These are phyloP conservation scores for Xylariaceae sp. DNA, from an alignment of 2,329 filamentous ascomycete species.

Conservation along the genomic window DNA sequence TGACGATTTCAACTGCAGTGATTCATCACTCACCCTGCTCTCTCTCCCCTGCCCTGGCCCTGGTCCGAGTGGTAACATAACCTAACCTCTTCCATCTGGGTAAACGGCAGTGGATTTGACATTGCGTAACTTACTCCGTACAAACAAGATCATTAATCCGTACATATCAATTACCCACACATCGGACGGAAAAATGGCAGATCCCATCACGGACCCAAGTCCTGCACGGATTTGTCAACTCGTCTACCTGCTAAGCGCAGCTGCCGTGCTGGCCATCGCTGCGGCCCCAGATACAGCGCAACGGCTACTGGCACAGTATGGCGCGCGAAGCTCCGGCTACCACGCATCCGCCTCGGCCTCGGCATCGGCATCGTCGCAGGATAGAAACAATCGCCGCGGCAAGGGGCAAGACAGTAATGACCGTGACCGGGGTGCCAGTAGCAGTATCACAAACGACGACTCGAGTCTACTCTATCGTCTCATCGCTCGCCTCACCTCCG, in stretches of 20 bases:
- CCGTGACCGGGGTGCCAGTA: no score
- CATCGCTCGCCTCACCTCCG: conserved; percentile 34
- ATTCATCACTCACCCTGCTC: neutral
- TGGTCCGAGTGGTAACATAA: neutral
- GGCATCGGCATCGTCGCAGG: neutral
- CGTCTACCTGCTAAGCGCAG: conserved; percentile 43
- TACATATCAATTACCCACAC: no score
- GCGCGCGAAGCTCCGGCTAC: conserved; percentile 37
- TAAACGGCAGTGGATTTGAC: no score
- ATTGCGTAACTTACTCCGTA: no score
- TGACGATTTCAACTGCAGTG: neutral
- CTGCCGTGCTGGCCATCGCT: conserved; percentile 39
- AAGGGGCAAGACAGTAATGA: no score
- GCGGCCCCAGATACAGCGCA: conserved; percentile 41
- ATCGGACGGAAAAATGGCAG: neutral
- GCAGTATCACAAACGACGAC: conserved; percentile 6
- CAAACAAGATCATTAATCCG: no score
- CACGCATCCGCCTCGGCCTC: neutral
- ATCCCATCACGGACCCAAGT: conserved; percentile 16
- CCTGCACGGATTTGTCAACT: conserved; percentile 39
- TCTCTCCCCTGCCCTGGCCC: neutral
- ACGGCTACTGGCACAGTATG: conserved; percentile 46
- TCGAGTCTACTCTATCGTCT: conserved; percentile 25
- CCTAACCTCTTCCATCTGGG: no score
- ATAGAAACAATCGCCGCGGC: neutral